Conservation (phyloP, 257 asterid genomes). For the Sherardia arvensis region DNA sequence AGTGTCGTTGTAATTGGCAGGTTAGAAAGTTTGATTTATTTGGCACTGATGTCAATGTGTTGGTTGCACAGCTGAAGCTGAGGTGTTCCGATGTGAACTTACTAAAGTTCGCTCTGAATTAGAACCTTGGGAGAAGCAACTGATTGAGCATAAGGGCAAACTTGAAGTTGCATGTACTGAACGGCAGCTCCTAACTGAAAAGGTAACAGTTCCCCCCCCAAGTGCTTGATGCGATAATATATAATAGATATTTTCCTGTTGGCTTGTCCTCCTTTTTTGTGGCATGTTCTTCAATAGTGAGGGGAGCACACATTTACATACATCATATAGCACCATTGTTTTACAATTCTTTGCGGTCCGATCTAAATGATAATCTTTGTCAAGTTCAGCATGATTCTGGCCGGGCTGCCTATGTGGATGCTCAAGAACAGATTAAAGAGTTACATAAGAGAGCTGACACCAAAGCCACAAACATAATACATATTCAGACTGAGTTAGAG, state of each 20-base stretch:
- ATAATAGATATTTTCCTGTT: neutral
- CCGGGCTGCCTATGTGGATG: conserved; percentile 72
- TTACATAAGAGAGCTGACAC: conserved; percentile 41
- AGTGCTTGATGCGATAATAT: neutral
- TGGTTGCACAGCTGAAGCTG: conserved; percentile 65
- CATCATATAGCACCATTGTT: neutral
- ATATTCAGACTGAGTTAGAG: conserved; percentile 39
- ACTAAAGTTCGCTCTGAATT: conserved; percentile 73
- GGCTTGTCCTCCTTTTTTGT: neutral
- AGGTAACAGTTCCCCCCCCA: conserved; percentile 30
- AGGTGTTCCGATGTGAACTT: conserved; percentile 66
- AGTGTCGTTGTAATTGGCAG: neutral
- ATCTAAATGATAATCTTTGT: conserved; percentile 2
- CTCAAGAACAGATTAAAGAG: conserved; percentile 64
- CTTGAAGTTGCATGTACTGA: conserved; percentile 85
- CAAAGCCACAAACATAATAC: conserved; percentile 35
- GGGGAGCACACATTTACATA: neutral
- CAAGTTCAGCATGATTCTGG: conserved; percentile 71
- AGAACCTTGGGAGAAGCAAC: conserved; percentile 92
- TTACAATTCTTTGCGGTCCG: neutral
- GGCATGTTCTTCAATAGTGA: neutral
- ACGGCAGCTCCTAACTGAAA: conserved; percentile 55
- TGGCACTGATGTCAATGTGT: neutral
- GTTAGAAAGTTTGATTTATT: neutral
- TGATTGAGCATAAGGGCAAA: conserved; percentile 80